Percentiles rank a stretch among this genome's conserved stretches.
These are phyloP conservation scores for Diophrys sp. DNA, from an alignment of 73 alveolate species.

Conservation along the genomic window DNA sequence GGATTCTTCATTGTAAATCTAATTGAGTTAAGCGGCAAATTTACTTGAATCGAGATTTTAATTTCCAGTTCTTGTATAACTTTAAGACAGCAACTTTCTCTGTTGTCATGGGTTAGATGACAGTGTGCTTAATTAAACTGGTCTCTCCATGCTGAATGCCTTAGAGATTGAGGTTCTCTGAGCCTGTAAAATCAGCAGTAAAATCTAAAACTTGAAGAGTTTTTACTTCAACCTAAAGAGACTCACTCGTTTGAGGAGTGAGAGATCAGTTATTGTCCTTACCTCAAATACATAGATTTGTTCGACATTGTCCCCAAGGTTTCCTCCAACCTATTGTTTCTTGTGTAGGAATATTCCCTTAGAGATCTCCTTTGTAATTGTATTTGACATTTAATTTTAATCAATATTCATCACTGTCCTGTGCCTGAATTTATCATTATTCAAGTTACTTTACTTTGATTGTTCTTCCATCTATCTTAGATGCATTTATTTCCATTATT, in stretches of 20 bases:
- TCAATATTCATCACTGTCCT: too few relatives aligned
- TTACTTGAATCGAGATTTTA: too few relatives aligned
- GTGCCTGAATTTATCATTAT: too few relatives aligned
- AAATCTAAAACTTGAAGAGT: slow-evolving; percentile 51
- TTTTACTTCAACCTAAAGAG: slow-evolving; percentile 30
- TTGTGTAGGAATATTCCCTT: slow-evolving; percentile 49
- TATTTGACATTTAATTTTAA: neutral
- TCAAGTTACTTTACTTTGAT: too few relatives aligned
- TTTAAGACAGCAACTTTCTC: slow-evolving; percentile 75
- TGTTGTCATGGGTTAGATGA: slow-evolving; percentile 55
- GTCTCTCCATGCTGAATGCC: slow-evolving; percentile 20
- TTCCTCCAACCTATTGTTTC: slow-evolving; percentile 22
- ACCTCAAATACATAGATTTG: slow-evolving; percentile 31
- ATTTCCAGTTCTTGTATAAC: too few relatives aligned
- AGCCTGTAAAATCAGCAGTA: slow-evolving; percentile 57
- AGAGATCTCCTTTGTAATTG: slow-evolving; percentile 54
- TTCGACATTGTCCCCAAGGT: slow-evolving; percentile 41
- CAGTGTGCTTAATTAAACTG: slow-evolving; percentile 23
- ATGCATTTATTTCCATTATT: too few relatives aligned
- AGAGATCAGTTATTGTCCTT: too few relatives aligned
- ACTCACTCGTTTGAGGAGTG: neutral
- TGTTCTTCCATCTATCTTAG: too few relatives aligned
- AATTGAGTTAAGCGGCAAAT: too few relatives aligned
- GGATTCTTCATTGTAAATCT: too few relatives aligned
- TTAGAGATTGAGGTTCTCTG: slow-evolving; percentile 32